Evolutionary conservation across 768 basidiomycete species (phyloP), one percentile per base, ranked within the genome.

Genomic region (Russula compacta): DNA sequence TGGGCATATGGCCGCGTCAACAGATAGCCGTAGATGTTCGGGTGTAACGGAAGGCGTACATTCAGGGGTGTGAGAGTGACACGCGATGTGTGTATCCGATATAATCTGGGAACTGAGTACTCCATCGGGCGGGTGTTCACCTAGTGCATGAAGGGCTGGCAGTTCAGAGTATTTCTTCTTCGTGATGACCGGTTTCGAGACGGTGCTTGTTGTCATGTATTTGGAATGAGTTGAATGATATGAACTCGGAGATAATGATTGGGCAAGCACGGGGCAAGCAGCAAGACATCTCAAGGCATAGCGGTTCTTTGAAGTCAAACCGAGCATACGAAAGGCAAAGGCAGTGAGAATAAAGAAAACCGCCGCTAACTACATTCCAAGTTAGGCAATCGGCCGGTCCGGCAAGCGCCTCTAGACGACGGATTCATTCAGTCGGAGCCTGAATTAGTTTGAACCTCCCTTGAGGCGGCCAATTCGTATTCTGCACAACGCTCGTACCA

Each of bases 111-210:
- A 44, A 10, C 35, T 66, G 19, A 84, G 68, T 15, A 83, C 75
- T 53, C 69, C 58, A 42, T 79, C 78, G 46, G 67, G 64, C 19
- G 70, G 68, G 44, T 81, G 82, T 69, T 82, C 77, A 29, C 76
- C 73, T 48, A 73, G 69, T 24, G 76, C 53, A 66, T 72, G 79
- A 38, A 69, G 66, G 24, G 74, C 73, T 12, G 89, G 89, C 6
- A 91, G 76, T 32, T 88, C 85, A 17, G 75, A 69, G 54, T 77
- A 80, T 44, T 75, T 79, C 69, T 85, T 89, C 64, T 70, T 78
- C 0, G 78, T 81, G 56, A 73, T 63, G 5, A 40, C 63, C 0
- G 64, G 67, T 40, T 59, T 66, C 17, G 58, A 53, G 39, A 42
- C 12, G 6, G 39, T 6, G 9, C 32, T 46, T 38, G 40, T 15